Conservation (phyloP, 2,329 filamentous ascomycete species). For the Penicillium sp. region DNA sequence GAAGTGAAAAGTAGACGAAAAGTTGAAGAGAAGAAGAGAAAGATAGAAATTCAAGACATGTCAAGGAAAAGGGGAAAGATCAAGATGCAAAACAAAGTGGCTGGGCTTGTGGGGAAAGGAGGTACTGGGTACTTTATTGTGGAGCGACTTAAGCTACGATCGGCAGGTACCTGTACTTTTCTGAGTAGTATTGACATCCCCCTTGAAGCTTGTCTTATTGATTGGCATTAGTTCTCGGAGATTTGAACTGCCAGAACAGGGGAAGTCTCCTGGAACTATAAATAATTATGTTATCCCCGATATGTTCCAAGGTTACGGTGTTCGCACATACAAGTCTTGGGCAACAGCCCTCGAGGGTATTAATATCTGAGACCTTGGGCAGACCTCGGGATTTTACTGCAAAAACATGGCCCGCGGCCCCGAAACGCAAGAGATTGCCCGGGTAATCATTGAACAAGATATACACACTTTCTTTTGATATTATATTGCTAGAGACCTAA, state of each 20-base stretch:
- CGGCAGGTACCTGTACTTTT: conserved; percentile 6
- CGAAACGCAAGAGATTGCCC: no score
- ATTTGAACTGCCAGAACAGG: no score
- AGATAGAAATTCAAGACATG: no score
- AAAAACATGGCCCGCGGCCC: no score
- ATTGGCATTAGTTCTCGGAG: not conserved
- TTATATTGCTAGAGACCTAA: conserved; percentile 9
- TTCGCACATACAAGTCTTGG: no score
- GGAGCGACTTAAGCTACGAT: not conserved
- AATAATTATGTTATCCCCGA: no score
- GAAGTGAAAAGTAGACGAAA: not conserved
- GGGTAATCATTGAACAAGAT: no score
- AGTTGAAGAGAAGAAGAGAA: not conserved
- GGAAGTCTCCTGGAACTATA: no score
- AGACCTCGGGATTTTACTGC: no score
- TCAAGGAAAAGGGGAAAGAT: not conserved
- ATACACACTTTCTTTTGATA: not conserved
- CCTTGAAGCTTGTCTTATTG: not conserved
- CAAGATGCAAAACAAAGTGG: conserved; percentile 14
- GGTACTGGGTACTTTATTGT: conserved; percentile 5
- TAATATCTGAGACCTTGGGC: no score
- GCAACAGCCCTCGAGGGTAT: no score
- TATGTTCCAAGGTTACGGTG: no score
- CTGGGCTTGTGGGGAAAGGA: conserved; percentile 16
- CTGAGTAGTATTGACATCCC: not conserved